These are phyloP conservation scores for Catunica adiposa DNA, from an alignment of 2,329 filamentous ascomycete genomes.

Conservation along the genomic window DNA sequence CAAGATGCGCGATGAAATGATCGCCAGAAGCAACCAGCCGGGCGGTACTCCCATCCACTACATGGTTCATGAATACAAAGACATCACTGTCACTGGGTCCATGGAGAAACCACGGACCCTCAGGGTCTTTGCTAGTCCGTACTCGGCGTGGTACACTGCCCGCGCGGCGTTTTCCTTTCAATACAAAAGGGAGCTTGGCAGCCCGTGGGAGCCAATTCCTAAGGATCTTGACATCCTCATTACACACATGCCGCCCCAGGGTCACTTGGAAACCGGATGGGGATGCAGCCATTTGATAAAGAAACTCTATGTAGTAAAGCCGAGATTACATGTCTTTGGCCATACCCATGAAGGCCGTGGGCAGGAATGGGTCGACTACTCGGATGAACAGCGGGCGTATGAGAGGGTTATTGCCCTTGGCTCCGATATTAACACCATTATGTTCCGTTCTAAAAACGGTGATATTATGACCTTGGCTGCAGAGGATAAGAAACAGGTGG, in stretches of 20 bases:
- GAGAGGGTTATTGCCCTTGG: not conserved
- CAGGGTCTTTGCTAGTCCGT: slow-evolving; percentile 18
- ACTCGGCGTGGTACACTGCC: slow-evolving; percentile 21
- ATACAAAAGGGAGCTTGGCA: slow-evolving; percentile 20
- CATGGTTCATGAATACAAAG: slow-evolving; percentile 43
- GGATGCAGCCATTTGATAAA: slow-evolving; percentile 20
- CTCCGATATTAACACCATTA: too few species aligned
- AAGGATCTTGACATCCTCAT: slow-evolving; percentile 23
- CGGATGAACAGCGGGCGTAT: slow-evolving; percentile 44
- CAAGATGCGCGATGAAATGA: too few species aligned
- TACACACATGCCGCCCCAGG: slow-evolving; percentile 24
- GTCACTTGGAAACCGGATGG: slow-evolving; percentile 22
- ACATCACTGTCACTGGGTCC: slow-evolving; percentile 61
- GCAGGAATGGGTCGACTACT: slow-evolving; percentile 49
- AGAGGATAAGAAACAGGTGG: too few species aligned
- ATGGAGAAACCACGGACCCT: slow-evolving; percentile 27
- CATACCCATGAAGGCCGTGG: slow-evolving; percentile 42
- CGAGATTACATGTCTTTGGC: slow-evolving; percentile 11
- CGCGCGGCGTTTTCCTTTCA: slow-evolving; percentile 25
- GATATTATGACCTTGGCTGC: too few species aligned
- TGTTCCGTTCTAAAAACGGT: too few species aligned
- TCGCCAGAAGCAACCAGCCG: slow-evolving; percentile 21
- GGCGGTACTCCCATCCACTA: not conserved
- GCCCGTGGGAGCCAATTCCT: slow-evolving; percentile 19
- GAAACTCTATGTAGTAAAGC: slow-evolving; percentile 4